A percentile compares a stretch with the other conserved stretches of the same genome.
phyloP scores from a whole-genome alignment of 2,329 filamentous ascomycete species.

The Claviceps paspali region DNA sequence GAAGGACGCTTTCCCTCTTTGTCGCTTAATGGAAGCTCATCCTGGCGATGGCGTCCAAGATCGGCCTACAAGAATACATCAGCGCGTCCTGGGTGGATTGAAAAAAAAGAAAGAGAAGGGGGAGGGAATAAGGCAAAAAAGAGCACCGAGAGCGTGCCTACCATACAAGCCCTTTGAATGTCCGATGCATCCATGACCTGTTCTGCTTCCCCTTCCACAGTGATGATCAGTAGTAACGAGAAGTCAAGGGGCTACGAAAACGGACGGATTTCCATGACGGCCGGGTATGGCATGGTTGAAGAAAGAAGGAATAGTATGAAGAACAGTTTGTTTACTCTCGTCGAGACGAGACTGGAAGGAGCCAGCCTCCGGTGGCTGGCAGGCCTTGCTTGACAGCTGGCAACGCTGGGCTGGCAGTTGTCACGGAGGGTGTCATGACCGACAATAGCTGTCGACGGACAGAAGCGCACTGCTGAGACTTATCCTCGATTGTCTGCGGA shows the following conservation, averaged over 20 bases:
- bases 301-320: too few species aligned
- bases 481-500: too few species aligned
- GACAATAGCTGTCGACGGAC: background rate
- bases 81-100: background rate
- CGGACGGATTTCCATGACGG: too few species aligned
- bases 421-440: background rate
- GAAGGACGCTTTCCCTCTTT: slow-evolving; percentile 7
- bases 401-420: background rate
- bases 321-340: too few species aligned
- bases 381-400: background rate
- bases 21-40: slow-evolving; percentile 10
- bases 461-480: too few species aligned
- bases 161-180: slow-evolving; percentile 4
- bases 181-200: background rate
- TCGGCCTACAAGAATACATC: slow-evolving; percentile 9
- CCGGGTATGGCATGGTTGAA: too few species aligned
- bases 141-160: background rate
- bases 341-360: background rate
- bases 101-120: too few species aligned
- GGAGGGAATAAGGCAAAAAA: too few species aligned
- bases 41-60: slow-evolving; percentile 10
- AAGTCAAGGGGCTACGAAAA: too few species aligned
- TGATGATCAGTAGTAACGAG: too few species aligned
- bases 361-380: background rate
- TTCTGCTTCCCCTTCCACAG: too few species aligned